These are phyloP conservation scores for Capronia americana DNA, from an alignment of 2,329 filamentous ascomycete species.

Conservation along the genomic window DNA sequence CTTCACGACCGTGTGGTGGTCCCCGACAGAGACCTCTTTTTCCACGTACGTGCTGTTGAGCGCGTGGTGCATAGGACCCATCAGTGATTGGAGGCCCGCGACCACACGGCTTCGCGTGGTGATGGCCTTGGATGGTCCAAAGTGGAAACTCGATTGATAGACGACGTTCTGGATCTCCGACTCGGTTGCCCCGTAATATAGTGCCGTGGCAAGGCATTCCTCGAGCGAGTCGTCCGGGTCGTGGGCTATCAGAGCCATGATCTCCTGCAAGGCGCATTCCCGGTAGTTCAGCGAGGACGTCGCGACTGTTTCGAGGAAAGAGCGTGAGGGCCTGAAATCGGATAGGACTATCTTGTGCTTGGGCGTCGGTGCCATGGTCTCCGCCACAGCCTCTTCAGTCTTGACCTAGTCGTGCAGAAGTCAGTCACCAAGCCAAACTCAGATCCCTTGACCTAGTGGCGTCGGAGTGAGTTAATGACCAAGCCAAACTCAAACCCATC, in stretches of 20 bases:
- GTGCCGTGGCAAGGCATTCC: constrained; percentile 9
- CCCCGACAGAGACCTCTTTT: constrained; percentile 7
- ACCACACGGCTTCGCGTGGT: constrained; percentile 7
- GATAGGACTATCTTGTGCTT: neutral
- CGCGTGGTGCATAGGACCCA: constrained; percentile 4
- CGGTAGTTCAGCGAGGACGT: constrained; percentile 22
- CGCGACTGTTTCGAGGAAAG: constrained; percentile 15
- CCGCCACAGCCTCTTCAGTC: neutral
- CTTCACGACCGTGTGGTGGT: constrained; percentile 16
- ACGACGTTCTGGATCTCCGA: constrained; percentile 22
- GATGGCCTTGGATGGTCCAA: constrained; percentile 6
- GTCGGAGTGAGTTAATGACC: neutral
- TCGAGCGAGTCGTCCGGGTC: constrained; percentile 11
- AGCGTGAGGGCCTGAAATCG: neutral
- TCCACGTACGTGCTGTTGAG: constrained; percentile 9
- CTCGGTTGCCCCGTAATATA: constrained; percentile 18
- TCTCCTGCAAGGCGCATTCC: constrained; percentile 13
- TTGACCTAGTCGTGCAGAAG: neutral
- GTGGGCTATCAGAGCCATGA: constrained; percentile 18
- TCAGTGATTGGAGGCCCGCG: constrained; percentile 5
- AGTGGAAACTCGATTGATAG: constrained; percentile 9
- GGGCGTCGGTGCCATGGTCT: neutral
- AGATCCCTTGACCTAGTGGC: neutral
- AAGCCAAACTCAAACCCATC: neutral
- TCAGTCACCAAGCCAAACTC: neutral